Percentiles rank a stretch among this genome's conserved stretches.
phyloP scores from a whole-genome alignment of 164 flowering plant species.

The Berberis thunbergii region DNA sequence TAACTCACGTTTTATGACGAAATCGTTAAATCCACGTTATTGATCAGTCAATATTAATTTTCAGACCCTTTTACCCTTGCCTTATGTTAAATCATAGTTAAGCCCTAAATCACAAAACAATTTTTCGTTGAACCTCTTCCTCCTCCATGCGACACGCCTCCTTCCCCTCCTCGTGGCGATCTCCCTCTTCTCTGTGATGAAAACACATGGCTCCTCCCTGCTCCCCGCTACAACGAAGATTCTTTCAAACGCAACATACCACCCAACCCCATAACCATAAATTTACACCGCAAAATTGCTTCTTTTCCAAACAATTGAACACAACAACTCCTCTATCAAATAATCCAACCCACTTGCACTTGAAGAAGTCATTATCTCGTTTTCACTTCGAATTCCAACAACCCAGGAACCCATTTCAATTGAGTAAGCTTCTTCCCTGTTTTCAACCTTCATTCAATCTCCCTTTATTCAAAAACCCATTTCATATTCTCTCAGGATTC shows the following conservation, averaged over 20 bases:
- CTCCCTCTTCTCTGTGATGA: no score
- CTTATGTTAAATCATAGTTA: no score
- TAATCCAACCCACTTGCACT: neutral
- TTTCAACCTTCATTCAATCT: neutral
- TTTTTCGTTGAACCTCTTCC: no score
- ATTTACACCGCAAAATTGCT: neutral
- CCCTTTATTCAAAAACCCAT: slow-evolving; percentile 7
- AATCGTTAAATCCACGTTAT: no score
- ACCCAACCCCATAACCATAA: neutral
- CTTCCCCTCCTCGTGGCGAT: no score
- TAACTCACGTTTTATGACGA: no score
- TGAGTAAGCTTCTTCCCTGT: slow-evolving; percentile 6
- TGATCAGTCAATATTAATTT: no score
- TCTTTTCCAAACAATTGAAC: neutral
- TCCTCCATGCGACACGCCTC: no score
- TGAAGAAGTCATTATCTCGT: slow-evolving; percentile 2
- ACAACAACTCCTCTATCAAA: neutral
- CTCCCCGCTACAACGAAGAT: neutral
- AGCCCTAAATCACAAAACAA: no score
- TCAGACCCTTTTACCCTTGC: no score
- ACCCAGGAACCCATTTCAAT: neutral
- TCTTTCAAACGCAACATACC: neutral
- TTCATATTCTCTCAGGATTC: neutral
- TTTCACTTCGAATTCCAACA: neutral
- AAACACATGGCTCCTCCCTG: no score